Evolutionary conservation across 2,329 filamentous ascomycete genomes (phyloP).

Genomic region (Apiospora marii): DNA sequence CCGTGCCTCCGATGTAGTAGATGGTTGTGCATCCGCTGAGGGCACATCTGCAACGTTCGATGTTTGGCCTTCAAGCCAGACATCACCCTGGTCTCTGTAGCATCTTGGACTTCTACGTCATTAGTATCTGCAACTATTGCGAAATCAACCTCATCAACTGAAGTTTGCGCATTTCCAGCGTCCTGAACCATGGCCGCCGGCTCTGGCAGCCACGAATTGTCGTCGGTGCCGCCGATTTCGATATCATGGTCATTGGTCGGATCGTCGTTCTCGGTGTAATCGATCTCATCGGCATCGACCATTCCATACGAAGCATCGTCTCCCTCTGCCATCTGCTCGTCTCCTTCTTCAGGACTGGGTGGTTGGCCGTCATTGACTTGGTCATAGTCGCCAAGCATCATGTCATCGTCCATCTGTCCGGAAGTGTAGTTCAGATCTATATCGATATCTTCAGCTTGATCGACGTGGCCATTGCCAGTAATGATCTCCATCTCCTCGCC

Average conservation of each 20-base stretch:
- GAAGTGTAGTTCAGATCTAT: conserved; percentile 45
- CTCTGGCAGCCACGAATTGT: conserved; percentile 38
- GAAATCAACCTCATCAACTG: conserved; percentile 27
- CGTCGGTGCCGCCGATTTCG: conserved; percentile 40
- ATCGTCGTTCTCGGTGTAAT: conserved; percentile 35
- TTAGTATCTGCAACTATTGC: conserved; percentile 8
- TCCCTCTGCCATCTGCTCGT: conserved; percentile 44
- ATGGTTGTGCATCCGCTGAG: neutral
- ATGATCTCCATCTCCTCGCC: conserved; percentile 46
- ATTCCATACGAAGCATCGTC: conserved; percentile 45
- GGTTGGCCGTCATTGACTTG: conserved; percentile 37
- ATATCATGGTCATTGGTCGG: conserved; percentile 42
- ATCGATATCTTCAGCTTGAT: conserved; percentile 43
- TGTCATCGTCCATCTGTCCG: conserved; percentile 41
- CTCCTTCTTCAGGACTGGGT: conserved; percentile 42
- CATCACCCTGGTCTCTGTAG: neutral
- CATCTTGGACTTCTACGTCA: conserved; percentile 25
- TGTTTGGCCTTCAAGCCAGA: conserved; percentile 11
- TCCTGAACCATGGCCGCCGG: conserved; percentile 25
- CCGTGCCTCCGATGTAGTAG: neutral
- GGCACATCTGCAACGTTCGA: neutral
- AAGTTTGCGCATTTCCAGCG: conserved; percentile 27
- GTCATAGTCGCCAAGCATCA: conserved; percentile 44
- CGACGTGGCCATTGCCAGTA: conserved; percentile 40
- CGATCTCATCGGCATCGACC: conserved; percentile 41